These are phyloP conservation scores for Ottelia alismoides DNA, from an alignment of 106 monocot genomes.

Conservation along the genomic window DNA sequence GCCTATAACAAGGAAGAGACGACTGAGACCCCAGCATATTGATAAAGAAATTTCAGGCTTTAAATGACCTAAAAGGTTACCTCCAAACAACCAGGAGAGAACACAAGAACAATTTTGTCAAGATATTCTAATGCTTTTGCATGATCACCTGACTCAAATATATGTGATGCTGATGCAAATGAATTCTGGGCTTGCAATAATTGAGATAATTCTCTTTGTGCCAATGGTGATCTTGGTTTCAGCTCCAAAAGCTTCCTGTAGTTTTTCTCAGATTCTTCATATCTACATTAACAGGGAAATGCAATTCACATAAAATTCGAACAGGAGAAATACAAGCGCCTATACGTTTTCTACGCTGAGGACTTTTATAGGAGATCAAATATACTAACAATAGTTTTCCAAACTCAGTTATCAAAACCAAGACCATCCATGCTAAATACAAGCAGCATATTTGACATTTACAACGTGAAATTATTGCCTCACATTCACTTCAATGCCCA, in stretches of 20 bases:
- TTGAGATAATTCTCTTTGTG: slow-evolving; percentile 78
- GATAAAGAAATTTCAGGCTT: background rate
- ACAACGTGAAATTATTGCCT: too few relatives aligned
- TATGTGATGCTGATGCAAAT: slow-evolving; percentile 44
- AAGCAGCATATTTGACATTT: too few relatives aligned
- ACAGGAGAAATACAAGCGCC: too few relatives aligned
- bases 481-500: too few relatives aligned
- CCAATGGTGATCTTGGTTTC: slow-evolving; percentile 47
- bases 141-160: slow-evolving; percentile 57
- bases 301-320: too few relatives aligned
- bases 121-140: slow-evolving; percentile 74
- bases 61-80: slow-evolving; percentile 15
- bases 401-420: too few relatives aligned
- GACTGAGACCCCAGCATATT: background rate
- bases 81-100: slow-evolving; percentile 70
- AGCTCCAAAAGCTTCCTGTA: slow-evolving; percentile 64
- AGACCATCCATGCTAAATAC: too few relatives aligned
- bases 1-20: slow-evolving; percentile 32
- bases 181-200: slow-evolving; percentile 58
- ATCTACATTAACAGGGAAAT: slow-evolving; percentile 39
- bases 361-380: too few relatives aligned
- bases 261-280: slow-evolving; percentile 59
- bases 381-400: too few relatives aligned
- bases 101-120: slow-evolving; percentile 81
- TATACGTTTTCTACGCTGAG: too few relatives aligned